A percentile compares a stretch with the other conserved stretches of the same genome.
phyloP scores from a whole-genome alignment of 1,139 yeast species.

The Geotrichum aggregatum region DNA sequence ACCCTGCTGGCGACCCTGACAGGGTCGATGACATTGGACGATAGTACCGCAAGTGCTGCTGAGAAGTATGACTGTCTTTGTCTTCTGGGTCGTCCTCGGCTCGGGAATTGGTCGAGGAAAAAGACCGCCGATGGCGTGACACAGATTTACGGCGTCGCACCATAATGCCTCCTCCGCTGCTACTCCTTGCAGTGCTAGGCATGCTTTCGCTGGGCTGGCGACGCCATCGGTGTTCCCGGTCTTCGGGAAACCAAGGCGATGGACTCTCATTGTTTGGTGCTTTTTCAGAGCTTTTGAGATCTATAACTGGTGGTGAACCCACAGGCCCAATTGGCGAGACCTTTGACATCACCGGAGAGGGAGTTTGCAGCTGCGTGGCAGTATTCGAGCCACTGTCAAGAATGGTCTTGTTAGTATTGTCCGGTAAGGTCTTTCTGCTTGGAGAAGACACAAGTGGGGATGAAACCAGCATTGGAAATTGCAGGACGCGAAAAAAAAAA shows the following conservation, averaged over 20 bases:
- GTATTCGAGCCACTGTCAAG: too few species aligned
- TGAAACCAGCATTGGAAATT: neutral
- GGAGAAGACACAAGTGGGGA: too few species aligned
- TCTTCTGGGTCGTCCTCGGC: too few species aligned
- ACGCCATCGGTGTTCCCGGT: neutral
- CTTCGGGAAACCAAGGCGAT: constrained; percentile 3
- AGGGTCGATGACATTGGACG: neutral
- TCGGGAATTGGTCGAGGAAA: neutral
- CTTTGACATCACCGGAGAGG: too few species aligned
- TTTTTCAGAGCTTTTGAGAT: too few species aligned
- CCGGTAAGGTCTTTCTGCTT: too few species aligned
- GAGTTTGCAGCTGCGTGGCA: too few species aligned
- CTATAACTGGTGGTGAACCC: too few species aligned
- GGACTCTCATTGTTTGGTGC: neutral
- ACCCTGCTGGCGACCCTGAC: neutral
- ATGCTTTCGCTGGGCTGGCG: constrained; percentile 3
- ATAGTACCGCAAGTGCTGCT: neutral
- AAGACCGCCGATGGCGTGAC: constrained; percentile 7
- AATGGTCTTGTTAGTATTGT: too few species aligned
- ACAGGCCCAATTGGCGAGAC: too few species aligned
- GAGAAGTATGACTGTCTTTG: too few species aligned
- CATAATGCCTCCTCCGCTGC: constrained; percentile 1
- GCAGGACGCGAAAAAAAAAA: neutral
- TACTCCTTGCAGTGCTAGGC: neutral
- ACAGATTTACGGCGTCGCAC: constrained; percentile 9